Conservation (phyloP, 2,329 filamentous ascomycete species). For the Colletotrichum truncatum region DNA sequence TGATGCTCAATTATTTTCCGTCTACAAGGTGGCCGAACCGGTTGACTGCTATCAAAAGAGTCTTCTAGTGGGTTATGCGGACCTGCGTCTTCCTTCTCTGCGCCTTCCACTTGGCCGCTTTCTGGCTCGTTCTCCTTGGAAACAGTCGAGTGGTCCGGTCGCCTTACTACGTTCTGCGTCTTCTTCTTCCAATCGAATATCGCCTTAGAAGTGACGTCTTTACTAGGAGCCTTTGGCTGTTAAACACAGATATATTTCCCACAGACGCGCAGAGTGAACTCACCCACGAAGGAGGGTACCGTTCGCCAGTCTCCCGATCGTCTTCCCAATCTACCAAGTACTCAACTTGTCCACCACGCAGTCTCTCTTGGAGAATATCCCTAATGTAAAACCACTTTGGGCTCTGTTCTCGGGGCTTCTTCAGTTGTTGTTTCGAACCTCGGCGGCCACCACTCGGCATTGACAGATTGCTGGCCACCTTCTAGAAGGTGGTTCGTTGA, state of each 20-base stretch:
- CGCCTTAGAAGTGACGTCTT: constrained; percentile 42
- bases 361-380: constrained; percentile 46
- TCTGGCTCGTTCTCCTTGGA: neutral
- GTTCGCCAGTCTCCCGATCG: constrained; percentile 40
- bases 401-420: constrained; percentile 17
- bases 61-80: neutral
- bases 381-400: constrained; percentile 45
- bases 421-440: constrained; percentile 8
- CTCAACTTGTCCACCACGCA: constrained; percentile 35
- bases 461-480: constrained; percentile 26
- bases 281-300: constrained; percentile 46
- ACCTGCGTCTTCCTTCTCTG: neutral
- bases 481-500: constrained; percentile 21
- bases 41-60: constrained; percentile 21
- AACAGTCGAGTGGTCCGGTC: neutral
- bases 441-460: constrained; percentile 24
- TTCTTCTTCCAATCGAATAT: constrained; percentile 43
- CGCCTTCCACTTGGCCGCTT: neutral
- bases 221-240: constrained; percentile 12
- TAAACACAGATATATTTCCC: constrained; percentile 8
- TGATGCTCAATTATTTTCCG: constrained; percentile 11
- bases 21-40: constrained; percentile 4
- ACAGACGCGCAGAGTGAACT: constrained; percentile 23
- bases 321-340: constrained; percentile 51
- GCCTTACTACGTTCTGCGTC: neutral